Base-by-base conservation (phyloP, 495 filamentous ascomycete species). In the Acidiella bohemica region DNA sequence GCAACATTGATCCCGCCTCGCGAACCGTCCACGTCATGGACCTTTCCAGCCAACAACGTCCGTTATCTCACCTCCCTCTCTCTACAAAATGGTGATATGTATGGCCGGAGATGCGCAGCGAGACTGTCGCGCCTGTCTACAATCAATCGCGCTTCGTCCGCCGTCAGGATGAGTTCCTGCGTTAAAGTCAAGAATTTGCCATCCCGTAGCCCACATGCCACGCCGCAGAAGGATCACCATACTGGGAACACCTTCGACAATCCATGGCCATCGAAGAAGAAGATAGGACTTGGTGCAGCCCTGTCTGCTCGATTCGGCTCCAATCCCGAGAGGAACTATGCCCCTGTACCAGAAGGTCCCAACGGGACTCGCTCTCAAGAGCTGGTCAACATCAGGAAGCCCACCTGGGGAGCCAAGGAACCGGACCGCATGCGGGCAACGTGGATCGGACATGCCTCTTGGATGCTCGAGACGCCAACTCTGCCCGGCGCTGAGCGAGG, bases 401-500 rank as follows among this genome's bases (percentile, higher is more conserved):
- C 61, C 5, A 48, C 56, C 41, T 66, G 62, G 55, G 55, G 52
- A 17, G 12, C 12, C 1, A 36, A 38, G n/a, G 30, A 47, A n/a
- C 17, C 43, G 9, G 54, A 36, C 19, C 24, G 53, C 5, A 36
- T 66, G 32, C 59, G 59, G 44, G 60, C 59, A 0, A 75, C 71
- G 5, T 71, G 66, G 66, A 57, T 75, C 4, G 71, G 71, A 4
- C 71, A 75, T 43, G 71, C 71, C 8, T 55, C 55, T 20, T 58
- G 66, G 25, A 56, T 75, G 6, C 39, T 70, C 7, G 67, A 73
- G 42, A 56, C 57, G 17, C 31, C 55, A 52, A 21, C 48, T 44
- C 18, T 37, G 14, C 4, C 22, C 22, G 50, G 47, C n/a, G 47
- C 39, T 6, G 21, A 42, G 14, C 40, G 62, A 33, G 62, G 60